These are phyloP conservation scores for Straminergon stramineum DNA, from an alignment of 225 moss, liverwort and hornwort species.

Conservation along the genomic window DNA sequence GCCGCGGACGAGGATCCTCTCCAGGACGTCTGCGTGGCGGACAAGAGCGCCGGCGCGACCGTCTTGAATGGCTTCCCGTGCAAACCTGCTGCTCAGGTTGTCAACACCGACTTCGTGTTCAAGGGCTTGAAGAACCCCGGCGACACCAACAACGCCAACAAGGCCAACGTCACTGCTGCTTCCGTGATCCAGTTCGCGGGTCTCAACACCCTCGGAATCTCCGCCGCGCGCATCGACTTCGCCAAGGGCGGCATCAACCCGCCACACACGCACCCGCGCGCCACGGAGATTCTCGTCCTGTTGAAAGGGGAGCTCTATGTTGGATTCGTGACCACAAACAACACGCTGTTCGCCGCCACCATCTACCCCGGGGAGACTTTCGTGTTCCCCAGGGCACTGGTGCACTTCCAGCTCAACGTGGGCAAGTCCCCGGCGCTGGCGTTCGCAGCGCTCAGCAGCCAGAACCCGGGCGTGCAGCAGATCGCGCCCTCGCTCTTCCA, in stretches of 20 bases:
- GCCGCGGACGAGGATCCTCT: slow-evolving; percentile 22
- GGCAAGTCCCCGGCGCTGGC: neutral
- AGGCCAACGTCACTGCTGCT: neutral
- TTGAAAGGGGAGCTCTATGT: neutral
- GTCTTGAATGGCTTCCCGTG: slow-evolving; percentile 9
- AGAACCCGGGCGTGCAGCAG: slow-evolving; percentile 12
- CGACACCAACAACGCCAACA: neutral
- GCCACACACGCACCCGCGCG: slow-evolving; percentile 15
- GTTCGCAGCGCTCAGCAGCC: neutral
- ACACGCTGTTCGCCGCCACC: slow-evolving; percentile 4
- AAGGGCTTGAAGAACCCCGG: neutral
- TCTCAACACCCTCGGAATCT: slow-evolving; percentile 31
- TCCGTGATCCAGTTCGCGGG: slow-evolving; percentile 1
- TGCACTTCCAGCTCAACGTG: slow-evolving; percentile 24
- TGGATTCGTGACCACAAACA: slow-evolving; percentile 3
- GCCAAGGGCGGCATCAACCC: slow-evolving; percentile 23
- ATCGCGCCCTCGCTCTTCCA: neutral
- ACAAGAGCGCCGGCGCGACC: neutral
- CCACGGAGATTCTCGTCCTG: slow-evolving; percentile 2
- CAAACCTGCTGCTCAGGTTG: neutral
- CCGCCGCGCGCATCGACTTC: slow-evolving; percentile 15
- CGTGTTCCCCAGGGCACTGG: neutral
- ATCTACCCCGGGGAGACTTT: neutral
- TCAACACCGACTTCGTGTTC: neutral
- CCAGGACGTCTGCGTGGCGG: slow-evolving; percentile 9